Percentiles rank a stretch among this genome's conserved stretches.
These are phyloP conservation scores for Quaeritorhiza haematococci DNA, from an alignment of 371 early-diverging fungal species.

Conservation along the genomic window DNA sequence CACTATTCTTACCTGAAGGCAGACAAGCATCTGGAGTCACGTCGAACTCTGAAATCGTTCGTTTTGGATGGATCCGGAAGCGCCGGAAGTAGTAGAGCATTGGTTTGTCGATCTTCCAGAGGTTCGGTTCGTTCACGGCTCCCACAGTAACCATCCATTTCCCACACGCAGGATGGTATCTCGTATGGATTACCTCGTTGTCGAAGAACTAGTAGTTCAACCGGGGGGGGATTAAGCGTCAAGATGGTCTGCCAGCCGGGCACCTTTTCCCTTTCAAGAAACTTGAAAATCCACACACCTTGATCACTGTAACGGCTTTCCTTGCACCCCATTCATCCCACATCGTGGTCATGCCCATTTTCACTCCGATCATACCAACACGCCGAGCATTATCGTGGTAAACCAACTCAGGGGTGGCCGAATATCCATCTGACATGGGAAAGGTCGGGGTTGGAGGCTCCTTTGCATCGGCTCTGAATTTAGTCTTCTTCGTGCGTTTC, in stretches of 20 bases:
- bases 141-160: slow-evolving; percentile 71
- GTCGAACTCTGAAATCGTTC: slow-evolving; percentile 72
- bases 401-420: slow-evolving; percentile 8
- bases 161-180: slow-evolving; percentile 25
- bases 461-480: too few species aligned
- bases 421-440: slow-evolving; percentile 20
- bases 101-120: slow-evolving; percentile 58
- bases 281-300: slow-evolving; percentile 45
- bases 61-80: slow-evolving; percentile 69
- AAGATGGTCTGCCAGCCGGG: neutral
- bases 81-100: slow-evolving; percentile 70
- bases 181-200: slow-evolving; percentile 33
- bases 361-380: slow-evolving; percentile 78
- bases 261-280: neutral
- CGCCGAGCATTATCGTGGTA: slow-evolving; percentile 9
- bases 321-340: slow-evolving; percentile 91
- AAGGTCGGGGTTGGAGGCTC: too few species aligned
- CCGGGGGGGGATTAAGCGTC: neutral
- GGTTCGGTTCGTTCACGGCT: slow-evolving; percentile 54
- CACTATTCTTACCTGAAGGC: slow-evolving; percentile 80
- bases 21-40: slow-evolving; percentile 82
- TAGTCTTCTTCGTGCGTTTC: too few species aligned
- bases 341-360: slow-evolving; percentile 89
- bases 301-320: slow-evolving; percentile 88
- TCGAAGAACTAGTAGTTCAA: slow-evolving; percentile 21